Evolutionary conservation across 306 rosid species (phyloP).

Genomic region (Cicer cuneatum): DNA sequence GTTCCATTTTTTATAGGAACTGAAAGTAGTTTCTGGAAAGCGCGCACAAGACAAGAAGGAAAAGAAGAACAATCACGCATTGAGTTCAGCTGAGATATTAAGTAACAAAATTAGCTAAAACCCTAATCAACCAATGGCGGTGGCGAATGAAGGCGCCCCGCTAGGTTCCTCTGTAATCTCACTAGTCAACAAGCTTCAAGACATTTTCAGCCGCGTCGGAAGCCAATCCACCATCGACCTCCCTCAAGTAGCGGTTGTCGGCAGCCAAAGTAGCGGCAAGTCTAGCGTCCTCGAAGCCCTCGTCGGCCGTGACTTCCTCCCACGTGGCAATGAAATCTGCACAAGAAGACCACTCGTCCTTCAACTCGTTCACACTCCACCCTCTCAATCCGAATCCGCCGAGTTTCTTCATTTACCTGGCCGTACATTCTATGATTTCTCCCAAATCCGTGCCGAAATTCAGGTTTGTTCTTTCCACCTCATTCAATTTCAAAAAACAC

Average conservation of each 20-base stretch:
- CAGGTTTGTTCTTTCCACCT: slow-evolving; percentile 49
- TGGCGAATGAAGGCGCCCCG: slow-evolving; percentile 77
- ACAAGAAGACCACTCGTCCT: slow-evolving; percentile 92
- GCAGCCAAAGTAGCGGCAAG: slow-evolving; percentile 98
- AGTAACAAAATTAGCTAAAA: not conserved
- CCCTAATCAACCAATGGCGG: slow-evolving; percentile 40
- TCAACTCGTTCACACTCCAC: slow-evolving; percentile 81
- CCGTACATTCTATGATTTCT: slow-evolving; percentile 72
- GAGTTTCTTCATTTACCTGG: slow-evolving; percentile 96
- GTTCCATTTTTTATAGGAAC: too few species aligned
- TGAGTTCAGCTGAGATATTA: too few species aligned
- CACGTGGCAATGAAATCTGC: slow-evolving; percentile 88
- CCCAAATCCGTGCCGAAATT: slow-evolving; percentile 82
- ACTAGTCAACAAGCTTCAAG: slow-evolving; percentile 90
- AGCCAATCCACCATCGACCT: slow-evolving; percentile 84
- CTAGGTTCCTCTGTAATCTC: slow-evolving; percentile 84
- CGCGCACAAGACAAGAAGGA: too few species aligned
- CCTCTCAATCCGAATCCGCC: slow-evolving; percentile 69
- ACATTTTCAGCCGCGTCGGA: slow-evolving; percentile 86
- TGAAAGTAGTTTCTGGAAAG: too few species aligned
- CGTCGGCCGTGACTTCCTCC: slow-evolving; percentile 94
- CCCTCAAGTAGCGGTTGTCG: slow-evolving; percentile 95
- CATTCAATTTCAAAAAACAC: not conserved
- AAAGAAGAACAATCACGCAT: too few species aligned
- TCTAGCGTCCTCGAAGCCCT: slow-evolving; percentile 96